Conservation (phyloP, 768 basidiomycete genomes). For the Xerocomellus amylosporus region DNA sequence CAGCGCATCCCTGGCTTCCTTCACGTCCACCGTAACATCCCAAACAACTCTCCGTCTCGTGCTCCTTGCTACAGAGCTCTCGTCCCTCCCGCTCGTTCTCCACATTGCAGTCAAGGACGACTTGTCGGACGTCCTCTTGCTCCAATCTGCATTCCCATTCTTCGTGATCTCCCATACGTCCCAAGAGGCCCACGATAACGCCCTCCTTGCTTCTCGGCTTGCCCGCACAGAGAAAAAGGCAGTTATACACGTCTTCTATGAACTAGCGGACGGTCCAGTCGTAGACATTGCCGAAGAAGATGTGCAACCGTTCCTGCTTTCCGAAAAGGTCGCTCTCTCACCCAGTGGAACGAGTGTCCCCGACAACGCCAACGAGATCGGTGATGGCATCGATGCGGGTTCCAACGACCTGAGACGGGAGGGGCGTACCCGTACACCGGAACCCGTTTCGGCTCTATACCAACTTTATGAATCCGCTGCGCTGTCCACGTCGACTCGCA, state of each 20-base stretch:
- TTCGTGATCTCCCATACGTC: conserved; percentile 74
- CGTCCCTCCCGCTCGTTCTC: conserved; percentile 62
- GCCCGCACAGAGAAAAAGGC: conserved; percentile 67
- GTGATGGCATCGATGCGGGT: background rate
- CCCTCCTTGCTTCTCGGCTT: conserved; percentile 78
- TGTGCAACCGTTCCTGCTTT: conserved; percentile 58
- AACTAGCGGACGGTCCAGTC: conserved; percentile 37
- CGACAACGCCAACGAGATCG: background rate
- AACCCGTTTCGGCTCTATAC: conserved; percentile 34
- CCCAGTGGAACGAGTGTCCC: conserved; percentile 35
- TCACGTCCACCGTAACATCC: conserved; percentile 52
- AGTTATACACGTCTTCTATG: conserved; percentile 84
- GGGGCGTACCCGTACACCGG: background rate
- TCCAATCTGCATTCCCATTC: conserved; percentile 77
- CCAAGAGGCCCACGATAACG: conserved; percentile 88
- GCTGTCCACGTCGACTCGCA: conserved; percentile 58
- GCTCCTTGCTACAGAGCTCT: conserved; percentile 65
- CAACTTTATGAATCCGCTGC: conserved; percentile 68
- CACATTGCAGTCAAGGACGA: conserved; percentile 66
- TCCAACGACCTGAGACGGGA: background rate
- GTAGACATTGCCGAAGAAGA: conserved; percentile 57
- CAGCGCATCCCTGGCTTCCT: conserved; percentile 48
- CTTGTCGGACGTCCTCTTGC: conserved; percentile 70
- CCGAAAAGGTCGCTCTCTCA: conserved; percentile 33
- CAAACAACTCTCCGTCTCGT: conserved; percentile 59